These are phyloP conservation scores for Trichoderma afroharzianum DNA, from an alignment of 2,329 filamentous ascomycete species.

Conservation along the genomic window DNA sequence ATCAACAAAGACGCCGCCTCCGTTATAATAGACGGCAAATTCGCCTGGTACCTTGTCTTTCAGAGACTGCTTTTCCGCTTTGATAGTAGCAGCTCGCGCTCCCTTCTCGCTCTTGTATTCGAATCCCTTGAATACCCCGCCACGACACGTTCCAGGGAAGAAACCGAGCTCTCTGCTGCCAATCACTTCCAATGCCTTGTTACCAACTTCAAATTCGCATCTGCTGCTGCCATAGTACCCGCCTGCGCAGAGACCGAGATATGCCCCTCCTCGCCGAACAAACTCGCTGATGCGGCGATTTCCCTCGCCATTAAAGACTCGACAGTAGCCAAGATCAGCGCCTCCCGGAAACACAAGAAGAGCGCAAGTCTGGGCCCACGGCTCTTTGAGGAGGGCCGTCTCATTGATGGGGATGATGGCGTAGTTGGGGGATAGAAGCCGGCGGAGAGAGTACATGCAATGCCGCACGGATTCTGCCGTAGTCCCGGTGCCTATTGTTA, in stretches of 20 bases:
- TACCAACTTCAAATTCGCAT: conserved; percentile 91
- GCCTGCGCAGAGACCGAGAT: conserved; percentile 89
- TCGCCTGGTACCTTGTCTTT: conserved; percentile 52
- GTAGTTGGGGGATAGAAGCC: conserved; percentile 84
- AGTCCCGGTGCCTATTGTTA: conserved; percentile 67
- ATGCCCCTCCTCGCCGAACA: conserved; percentile 78
- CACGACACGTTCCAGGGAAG: conserved; percentile 81
- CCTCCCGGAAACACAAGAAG: conserved; percentile 90
- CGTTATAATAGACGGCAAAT: conserved; percentile 86
- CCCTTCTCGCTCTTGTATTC: conserved; percentile 85
- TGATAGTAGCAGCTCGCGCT: conserved; percentile 67
- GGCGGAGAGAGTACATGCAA: conserved; percentile 79
- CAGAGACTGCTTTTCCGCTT: conserved; percentile 60
- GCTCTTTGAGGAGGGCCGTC: conserved; percentile 78
- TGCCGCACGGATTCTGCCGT: conserved; percentile 87
- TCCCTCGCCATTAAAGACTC: conserved; percentile 79
- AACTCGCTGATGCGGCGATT: conserved; percentile 82
- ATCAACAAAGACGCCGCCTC: conserved; percentile 89
- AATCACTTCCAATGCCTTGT: conserved; percentile 73
- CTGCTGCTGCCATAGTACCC: conserved; percentile 80
- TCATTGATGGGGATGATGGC: conserved; percentile 84
- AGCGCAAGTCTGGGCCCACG: conserved; percentile 83
- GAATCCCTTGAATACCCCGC: conserved; percentile 84
- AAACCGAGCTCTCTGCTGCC: conserved; percentile 82
- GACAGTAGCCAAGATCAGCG: conserved; percentile 89